Evolutionary conservation across 2,329 filamentous ascomycete genomes (phyloP).

Genomic region (Lecanoromycetidae sp.): DNA sequence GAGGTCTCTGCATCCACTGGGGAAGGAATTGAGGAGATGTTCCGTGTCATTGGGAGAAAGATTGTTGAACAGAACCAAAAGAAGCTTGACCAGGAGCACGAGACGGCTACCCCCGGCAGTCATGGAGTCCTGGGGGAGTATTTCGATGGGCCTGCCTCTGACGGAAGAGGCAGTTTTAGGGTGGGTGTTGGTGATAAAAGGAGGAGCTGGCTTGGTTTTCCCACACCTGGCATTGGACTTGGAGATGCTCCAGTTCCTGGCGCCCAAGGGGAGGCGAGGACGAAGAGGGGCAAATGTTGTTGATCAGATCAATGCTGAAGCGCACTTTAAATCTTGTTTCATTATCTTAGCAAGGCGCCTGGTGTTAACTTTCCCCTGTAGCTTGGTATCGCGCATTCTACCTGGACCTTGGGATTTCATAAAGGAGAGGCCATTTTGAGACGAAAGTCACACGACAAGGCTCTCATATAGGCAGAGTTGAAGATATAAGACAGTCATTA

Average conservation of each 20-base stretch:
- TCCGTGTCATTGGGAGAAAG: conserved; percentile 79
- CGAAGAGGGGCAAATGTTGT: conserved; percentile 30
- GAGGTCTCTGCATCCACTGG: conserved; percentile 91
- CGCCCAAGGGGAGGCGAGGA: conserved; percentile 24
- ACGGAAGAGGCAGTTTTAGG: conserved; percentile 47
- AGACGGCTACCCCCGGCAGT: conserved; percentile 33
- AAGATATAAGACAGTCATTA: no score
- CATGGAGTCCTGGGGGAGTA: conserved; percentile 25
- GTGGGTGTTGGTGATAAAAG: conserved; percentile 47
- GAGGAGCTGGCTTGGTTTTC: conserved; percentile 54
- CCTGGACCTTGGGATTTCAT: no score
- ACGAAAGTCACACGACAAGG: no score
- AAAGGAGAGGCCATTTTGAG: no score
- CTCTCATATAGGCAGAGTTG: no score
- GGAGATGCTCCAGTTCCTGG: conserved; percentile 22
- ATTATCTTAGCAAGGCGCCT: no score
- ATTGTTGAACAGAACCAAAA: conserved; percentile 58
- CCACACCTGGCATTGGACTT: conserved; percentile 31
- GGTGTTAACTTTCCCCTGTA: no score
- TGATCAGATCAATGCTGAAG: conserved; percentile 20
- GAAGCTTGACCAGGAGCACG: conserved; percentile 39
- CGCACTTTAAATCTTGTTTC: neutral
- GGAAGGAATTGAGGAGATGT: conserved; percentile 93
- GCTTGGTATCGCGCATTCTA: no score
- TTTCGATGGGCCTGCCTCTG: conserved; percentile 23